Evolutionary conservation across 2,329 filamentous ascomycete species (phyloP).

Genomic region (Graphilbum ipis-grandicollis): DNA sequence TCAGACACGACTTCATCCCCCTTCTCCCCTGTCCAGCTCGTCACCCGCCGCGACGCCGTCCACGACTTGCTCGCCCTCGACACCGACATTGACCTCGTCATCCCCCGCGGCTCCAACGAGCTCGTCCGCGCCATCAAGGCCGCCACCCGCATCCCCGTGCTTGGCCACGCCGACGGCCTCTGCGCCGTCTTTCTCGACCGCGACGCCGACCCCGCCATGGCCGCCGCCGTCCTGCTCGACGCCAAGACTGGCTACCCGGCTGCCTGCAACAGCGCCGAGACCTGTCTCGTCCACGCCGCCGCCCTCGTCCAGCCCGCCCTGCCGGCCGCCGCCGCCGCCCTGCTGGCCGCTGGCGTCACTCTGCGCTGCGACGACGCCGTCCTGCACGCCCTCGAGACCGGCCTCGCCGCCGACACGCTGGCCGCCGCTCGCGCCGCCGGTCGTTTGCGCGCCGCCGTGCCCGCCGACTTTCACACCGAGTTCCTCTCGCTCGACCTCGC

Average conservation of each 20-base stretch:
- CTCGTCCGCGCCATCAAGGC: constrained; percentile 80
- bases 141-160: constrained; percentile 82
- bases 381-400: constrained; percentile 32
- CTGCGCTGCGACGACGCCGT: constrained; percentile 62
- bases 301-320: constrained; percentile 47
- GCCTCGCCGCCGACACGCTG: constrained; percentile 5
- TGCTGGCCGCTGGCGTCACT: constrained; percentile 60
- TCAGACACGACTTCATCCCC: constrained; percentile 80
- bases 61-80: constrained; percentile 76
- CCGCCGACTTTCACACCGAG: constrained; percentile 70
- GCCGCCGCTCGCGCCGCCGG: constrained; percentile 5
- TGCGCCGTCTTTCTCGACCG: constrained; percentile 74
- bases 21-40: constrained; percentile 76
- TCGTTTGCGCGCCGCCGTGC: constrained; percentile 47
- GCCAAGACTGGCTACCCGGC: constrained; percentile 90
- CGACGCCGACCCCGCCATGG: constrained; percentile 49
- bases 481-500: constrained; percentile 75
- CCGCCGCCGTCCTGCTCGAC: constrained; percentile 65
- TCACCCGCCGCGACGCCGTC: constrained; percentile 83
- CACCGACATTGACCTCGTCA: constrained; percentile 81
- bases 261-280: constrained; percentile 90
- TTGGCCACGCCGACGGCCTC: constrained; percentile 89
- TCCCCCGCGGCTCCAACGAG: constrained; percentile 81
- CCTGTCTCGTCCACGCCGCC: constrained; percentile 64
- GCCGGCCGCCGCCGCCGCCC: constrained; percentile 50